Evolutionary conservation across 2,329 filamentous ascomycete genomes (phyloP), one percentile per base, ranked within the genome.

Genomic region (Fusarium sambucinum): DNA sequence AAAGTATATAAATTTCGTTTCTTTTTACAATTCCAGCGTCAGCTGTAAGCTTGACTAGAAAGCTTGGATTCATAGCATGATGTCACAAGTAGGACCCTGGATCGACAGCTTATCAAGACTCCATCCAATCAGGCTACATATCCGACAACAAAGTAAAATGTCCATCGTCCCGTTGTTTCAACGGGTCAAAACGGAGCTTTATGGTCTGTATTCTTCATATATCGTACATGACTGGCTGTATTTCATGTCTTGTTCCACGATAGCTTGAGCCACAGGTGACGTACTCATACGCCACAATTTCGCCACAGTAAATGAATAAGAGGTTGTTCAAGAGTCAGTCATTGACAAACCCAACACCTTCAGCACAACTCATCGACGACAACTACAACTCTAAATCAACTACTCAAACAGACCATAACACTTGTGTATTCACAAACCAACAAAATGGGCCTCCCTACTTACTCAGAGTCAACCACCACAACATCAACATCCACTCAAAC

Each of bases 371-470:
- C 12, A 16, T 27, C 32, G 7, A 35, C 21, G 4, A 8, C 21
- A 16, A 33, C 6, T 27, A 5, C 30, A 19, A 37, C 32, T 37
- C 19, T 17, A 27, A 50, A 50, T 16, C 17, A 25, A 14, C 9
- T 41, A 23, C 16, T 27, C 17, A 16, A 40, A 25, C 11, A 19
- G 14, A 33, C 13, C 6, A 33, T 5, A 3, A 12, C 1, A 10
- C 6, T 37, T 19, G 9, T 14, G n/a, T 8, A 5, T 6, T 21
- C 21, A n/a, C 21, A 59, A 29, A 38, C 16, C 25, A 29, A 41
- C 59, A 74, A 8, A 46, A 78, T 78, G 77, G 76, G 75, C 37
- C 74, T 73, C 17, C 76, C 74, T 5, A 61, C 70, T 19, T 74
- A 63, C 51, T 66, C 62, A 48, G 62, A 52, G 27, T 53, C 66